Evolutionary conservation across 2,329 filamentous ascomycete species (phyloP), one percentile per base, ranked within the genome.

Genomic region (Venturiaceae sp.): DNA sequence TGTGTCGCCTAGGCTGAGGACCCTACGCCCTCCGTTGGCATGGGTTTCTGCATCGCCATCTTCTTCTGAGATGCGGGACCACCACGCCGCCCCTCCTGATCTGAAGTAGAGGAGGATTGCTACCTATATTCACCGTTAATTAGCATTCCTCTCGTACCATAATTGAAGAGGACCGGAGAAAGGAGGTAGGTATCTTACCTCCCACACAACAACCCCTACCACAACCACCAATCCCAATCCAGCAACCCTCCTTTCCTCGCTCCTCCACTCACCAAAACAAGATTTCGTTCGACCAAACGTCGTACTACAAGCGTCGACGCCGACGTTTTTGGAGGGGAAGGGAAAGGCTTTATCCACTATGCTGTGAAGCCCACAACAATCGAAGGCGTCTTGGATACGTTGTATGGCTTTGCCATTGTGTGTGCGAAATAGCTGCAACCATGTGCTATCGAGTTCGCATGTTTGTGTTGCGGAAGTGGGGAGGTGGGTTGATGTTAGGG

Each of bases 351-450:
- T 81, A 65, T 90, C 85, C 32, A 67, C 69, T 30, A 82, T 66
- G 4, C 74, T 78, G 58, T 76, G 76, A 34, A 88, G 74, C 0
- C 87, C 87, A 63, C 87, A 90, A 72, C 87, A 90, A 7, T 79
- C 67, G 33, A 88, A 78, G 0, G 77, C 68, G 66, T 90, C 83
- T 65, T 90, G 87, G 55, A 90, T 85, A 1, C 71, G 69, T 44
- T 77, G 73, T 59, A 90, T 79, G 1, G 75, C 68, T 5, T 66
- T 64, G 0, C 62, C 75, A 58, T 87, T 74, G 60, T 84, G 82
- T 0, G 65, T 63, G 0, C 63, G 67, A 64, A 76, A 88, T 59
- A 88, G 66, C 2, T 60, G 62, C 63, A 75, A 71, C 86, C 86
- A 90, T 39, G 67, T 69, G 3, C 72, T 72, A 8, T 81, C 73